phyloP scores from a whole-genome alignment of 768 basidiomycete species.

The Coprinopsis marcescibilis region DNA sequence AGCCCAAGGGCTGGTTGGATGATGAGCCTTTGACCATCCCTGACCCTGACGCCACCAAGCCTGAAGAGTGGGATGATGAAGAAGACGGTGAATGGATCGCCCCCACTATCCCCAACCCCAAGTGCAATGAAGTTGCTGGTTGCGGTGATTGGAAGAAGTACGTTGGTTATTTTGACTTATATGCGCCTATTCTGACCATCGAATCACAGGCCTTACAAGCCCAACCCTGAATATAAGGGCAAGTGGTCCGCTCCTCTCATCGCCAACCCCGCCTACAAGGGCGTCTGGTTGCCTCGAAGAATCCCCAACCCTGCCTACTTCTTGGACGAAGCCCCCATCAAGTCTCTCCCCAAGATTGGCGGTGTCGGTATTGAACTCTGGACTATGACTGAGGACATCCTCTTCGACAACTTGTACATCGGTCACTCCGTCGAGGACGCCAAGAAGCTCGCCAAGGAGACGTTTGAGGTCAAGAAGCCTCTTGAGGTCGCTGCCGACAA shows the following conservation, averaged over 20 bases:
- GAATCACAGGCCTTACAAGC: constrained; percentile 63
- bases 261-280: constrained; percentile 97
- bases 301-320: constrained; percentile 89
- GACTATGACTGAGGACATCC: constrained; percentile 97
- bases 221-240: constrained; percentile 95
- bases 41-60: constrained; percentile 92
- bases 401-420: constrained; percentile 92
- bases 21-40: constrained; percentile 75
- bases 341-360: constrained; percentile 82
- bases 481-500: constrained; percentile 66
- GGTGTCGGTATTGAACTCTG: constrained; percentile 98
- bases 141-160: constrained; percentile 94
- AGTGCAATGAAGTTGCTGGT: constrained; percentile 83
- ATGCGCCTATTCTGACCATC: neutral
- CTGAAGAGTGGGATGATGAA: constrained; percentile 99
- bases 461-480: constrained; percentile 87
- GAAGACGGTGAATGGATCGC: constrained; percentile 99
- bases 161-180: constrained; percentile 12
- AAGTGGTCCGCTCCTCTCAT: constrained; percentile 95
- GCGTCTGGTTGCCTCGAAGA: constrained; percentile 87
- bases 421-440: constrained; percentile 88
- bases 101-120: constrained; percentile 85
- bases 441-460: constrained; percentile 73
- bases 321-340: constrained; percentile 79
- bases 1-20: constrained; percentile 95